A percentile compares a stretch with the other conserved stretches of the same genome.
phyloP scores from a whole-genome alignment of 164 flowering plant genomes.

The Umbilicus rupestris region DNA sequence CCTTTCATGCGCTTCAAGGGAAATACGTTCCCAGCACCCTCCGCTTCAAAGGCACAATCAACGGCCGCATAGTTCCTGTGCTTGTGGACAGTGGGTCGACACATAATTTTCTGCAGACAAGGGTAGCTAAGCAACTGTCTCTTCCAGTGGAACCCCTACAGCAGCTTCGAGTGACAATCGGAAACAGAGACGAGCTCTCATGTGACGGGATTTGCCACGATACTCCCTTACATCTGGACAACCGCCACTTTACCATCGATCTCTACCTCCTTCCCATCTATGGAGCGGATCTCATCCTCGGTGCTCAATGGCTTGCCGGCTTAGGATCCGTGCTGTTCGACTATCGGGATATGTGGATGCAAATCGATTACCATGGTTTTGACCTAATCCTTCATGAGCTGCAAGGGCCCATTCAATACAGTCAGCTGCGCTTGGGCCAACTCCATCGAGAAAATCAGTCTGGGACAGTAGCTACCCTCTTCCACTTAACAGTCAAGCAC shows the following conservation, averaged over 20 bases:
- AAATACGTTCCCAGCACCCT: neutral
- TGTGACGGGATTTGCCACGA: constrained; percentile 1
- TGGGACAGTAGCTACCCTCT: too few species aligned
- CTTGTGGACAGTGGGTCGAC: neutral
- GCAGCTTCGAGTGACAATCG: constrained; percentile 7
- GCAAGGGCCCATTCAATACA: too few species aligned
- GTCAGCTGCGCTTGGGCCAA: too few species aligned
- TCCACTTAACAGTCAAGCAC: too few species aligned
- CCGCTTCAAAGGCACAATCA: neutral
- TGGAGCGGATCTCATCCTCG: too few species aligned
- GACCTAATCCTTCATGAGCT: too few species aligned
- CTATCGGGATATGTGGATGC: too few species aligned
- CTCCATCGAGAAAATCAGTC: too few species aligned
- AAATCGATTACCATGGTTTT: too few species aligned
- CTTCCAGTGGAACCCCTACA: neutral
- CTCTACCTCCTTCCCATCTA: neutral
- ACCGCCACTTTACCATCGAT: neutral
- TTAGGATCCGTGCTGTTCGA: too few species aligned
- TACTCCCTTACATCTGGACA: constrained; percentile 5
- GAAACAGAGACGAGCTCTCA: neutral
- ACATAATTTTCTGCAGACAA: constrained; percentile 15
- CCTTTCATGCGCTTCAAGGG: constrained; percentile 13
- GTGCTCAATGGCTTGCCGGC: too few species aligned
- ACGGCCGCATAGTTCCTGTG: neutral
- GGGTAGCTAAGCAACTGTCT: neutral